phyloP scores from a whole-genome alignment of 768 basidiomycete genomes.

The Boletus speciosus region DNA sequence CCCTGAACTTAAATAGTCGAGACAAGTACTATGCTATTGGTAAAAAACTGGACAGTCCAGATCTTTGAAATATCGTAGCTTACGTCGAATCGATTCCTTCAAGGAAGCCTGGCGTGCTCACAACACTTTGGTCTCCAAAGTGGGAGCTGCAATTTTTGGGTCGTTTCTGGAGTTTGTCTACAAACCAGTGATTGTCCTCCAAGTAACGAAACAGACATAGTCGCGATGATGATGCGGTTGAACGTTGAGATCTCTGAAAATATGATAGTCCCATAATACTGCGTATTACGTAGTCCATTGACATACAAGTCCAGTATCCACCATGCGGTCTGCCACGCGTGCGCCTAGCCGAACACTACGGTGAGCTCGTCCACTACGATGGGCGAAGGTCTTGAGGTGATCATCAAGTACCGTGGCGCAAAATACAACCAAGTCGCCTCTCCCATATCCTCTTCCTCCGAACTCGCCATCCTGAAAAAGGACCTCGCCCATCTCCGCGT shows the following conservation, averaged over 20 bases:
- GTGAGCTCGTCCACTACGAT: conserved; percentile 4
- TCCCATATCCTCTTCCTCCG: conserved; percentile 11
- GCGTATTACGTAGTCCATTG: neutral
- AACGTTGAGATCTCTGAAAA: no score
- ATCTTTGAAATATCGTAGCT: neutral
- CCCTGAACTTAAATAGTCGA: neutral
- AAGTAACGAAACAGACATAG: no score
- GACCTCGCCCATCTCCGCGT: conserved; percentile 31
- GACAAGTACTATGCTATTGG: neutral
- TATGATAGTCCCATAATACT: no score
- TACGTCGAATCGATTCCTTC: no score
- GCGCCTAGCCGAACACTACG: neutral
- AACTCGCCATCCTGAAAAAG: conserved; percentile 22
- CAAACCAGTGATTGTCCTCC: no score
- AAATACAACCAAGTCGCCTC: conserved; percentile 16
- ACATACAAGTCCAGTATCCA: neutral
- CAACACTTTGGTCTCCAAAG: no score
- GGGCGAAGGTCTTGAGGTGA: conserved; percentile 25
- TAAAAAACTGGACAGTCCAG: neutral
- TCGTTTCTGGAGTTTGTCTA: no score
- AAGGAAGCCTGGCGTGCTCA: no score
- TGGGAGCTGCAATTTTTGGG: no score
- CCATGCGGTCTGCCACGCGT: neutral
- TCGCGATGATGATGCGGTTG: no score
- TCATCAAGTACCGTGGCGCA: conserved; percentile 21